phyloP scores from a whole-genome alignment of 1,284 basidiomycete genomes.

The Sanguinoderma infundibulare region DNA sequence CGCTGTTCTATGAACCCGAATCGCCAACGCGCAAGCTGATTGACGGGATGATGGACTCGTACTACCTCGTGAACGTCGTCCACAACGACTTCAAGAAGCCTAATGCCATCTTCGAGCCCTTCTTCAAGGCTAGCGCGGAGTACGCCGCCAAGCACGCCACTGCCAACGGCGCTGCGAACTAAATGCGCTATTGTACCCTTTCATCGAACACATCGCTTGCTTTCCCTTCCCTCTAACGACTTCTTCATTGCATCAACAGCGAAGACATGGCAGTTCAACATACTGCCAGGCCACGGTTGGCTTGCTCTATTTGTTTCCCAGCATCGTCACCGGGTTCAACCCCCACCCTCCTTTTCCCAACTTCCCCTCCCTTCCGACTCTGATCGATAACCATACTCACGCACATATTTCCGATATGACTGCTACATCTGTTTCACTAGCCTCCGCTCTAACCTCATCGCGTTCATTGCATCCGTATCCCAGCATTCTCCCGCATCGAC shows the following conservation, averaged over 20 bases:
- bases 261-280: constrained; percentile 20
- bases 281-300: constrained; percentile 28
- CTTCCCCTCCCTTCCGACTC: background rate
- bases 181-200: constrained; percentile 7
- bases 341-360: constrained; percentile 24
- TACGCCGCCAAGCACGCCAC: constrained; percentile 47
- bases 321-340: constrained; percentile 35
- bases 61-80: constrained; percentile 94
- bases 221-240: background rate
- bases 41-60: constrained; percentile 77
- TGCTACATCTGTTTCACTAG: constrained; percentile 2
- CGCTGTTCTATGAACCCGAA: constrained; percentile 82
- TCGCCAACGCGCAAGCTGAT: constrained; percentile 83
- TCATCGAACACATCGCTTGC: background rate
- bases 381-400: background rate
- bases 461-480: background rate
- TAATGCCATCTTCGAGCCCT: constrained; percentile 87
- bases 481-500: constrained; percentile 3
- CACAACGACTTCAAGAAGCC: constrained; percentile 94
- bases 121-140: constrained; percentile 75
- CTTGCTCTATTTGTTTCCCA: constrained; percentile 33
- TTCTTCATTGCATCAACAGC: background rate
- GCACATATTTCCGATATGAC: background rate
- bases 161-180: constrained; percentile 27
- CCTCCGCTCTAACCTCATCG: constrained; percentile 2